These are phyloP conservation scores for Saksenaea vasiformis DNA, from an alignment of 371 early-diverging fungal genomes.

Conservation along the genomic window DNA sequence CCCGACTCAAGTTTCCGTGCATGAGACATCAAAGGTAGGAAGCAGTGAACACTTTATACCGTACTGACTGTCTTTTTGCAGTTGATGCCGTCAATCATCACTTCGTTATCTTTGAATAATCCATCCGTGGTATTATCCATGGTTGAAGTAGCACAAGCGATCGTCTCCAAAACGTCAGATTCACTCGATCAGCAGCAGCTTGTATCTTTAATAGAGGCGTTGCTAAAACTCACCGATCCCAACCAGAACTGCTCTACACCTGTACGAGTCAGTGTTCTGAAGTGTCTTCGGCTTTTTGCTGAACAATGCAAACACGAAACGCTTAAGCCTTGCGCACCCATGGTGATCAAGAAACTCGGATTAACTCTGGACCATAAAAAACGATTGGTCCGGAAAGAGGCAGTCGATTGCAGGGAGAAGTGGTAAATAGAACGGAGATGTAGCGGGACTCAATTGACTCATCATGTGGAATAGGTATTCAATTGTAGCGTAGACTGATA, in stretches of 20 bases:
- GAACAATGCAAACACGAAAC: not conserved
- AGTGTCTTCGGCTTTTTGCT: slow-evolving; percentile 63
- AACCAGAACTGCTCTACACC: not conserved
- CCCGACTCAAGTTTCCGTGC: slow-evolving; percentile 71
- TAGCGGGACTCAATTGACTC: not conserved
- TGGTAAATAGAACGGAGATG: not conserved
- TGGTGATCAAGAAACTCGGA: not conserved
- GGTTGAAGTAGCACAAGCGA: slow-evolving; percentile 23
- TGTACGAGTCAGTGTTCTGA: slow-evolving; percentile 63
- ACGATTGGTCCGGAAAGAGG: not conserved
- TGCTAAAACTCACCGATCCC: slow-evolving; percentile 22
- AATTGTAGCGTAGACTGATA: not conserved
- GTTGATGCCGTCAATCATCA: slow-evolving; percentile 32
- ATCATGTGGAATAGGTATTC: not conserved
- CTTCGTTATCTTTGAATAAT: slow-evolving; percentile 25
- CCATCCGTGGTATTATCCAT: slow-evolving; percentile 16
- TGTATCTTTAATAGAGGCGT: slow-evolving; percentile 26
- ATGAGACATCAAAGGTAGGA: slow-evolving; percentile 66
- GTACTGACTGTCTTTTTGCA: not conserved
- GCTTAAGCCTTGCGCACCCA: not conserved
- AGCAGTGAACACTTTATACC: not conserved
- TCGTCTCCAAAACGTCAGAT: slow-evolving; percentile 20
- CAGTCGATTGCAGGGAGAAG: slow-evolving; percentile 1
- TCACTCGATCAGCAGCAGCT: slow-evolving; percentile 14
- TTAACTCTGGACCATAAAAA: not conserved